phyloP scores from a whole-genome alignment of 176 grass and related monocot species.

The Carex parvula region DNA sequence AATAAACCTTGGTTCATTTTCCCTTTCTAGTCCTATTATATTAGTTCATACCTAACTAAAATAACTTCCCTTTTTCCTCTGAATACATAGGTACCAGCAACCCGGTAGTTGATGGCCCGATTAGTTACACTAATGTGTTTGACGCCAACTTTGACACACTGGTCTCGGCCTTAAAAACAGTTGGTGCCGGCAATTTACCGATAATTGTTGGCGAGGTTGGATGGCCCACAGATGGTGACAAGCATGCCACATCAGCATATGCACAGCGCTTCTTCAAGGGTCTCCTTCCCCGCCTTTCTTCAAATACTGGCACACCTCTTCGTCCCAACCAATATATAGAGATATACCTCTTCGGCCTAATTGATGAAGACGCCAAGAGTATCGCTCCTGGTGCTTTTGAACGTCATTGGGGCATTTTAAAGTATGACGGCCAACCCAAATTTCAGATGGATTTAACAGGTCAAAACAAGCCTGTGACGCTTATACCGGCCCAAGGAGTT shows the following conservation, averaged over 20 bases:
- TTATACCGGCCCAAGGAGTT: constrained; percentile 38
- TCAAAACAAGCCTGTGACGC: constrained; percentile 33
- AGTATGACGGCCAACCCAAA: constrained; percentile 84
- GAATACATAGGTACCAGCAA: background rate
- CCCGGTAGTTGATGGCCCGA: constrained; percentile 42
- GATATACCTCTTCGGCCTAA: constrained; percentile 71
- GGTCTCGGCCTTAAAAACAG: constrained; percentile 50
- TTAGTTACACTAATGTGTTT: constrained; percentile 45
- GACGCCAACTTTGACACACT: constrained; percentile 58
- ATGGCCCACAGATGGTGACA: constrained; percentile 90
- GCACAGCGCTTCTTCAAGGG: constrained; percentile 89
- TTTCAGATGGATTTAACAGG: constrained; percentile 61
- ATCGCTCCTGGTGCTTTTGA: constrained; percentile 83
- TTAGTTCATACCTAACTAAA: background rate
- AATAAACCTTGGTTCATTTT: background rate
- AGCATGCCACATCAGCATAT: constrained; percentile 41
- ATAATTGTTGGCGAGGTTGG: constrained; percentile 90
- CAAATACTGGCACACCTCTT: constrained; percentile 58
- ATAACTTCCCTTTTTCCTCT: background rate
- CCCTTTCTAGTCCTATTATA: constrained; percentile 2
- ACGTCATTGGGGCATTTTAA: constrained; percentile 88
- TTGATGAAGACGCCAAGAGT: constrained; percentile 88
- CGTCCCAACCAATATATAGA: constrained; percentile 83
- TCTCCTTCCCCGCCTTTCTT: constrained; percentile 41
- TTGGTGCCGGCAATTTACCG: constrained; percentile 54